phyloP scores from a whole-genome alignment of 1,284 basidiomycete species.

The Microbotryum silenes-acaulis region DNA sequence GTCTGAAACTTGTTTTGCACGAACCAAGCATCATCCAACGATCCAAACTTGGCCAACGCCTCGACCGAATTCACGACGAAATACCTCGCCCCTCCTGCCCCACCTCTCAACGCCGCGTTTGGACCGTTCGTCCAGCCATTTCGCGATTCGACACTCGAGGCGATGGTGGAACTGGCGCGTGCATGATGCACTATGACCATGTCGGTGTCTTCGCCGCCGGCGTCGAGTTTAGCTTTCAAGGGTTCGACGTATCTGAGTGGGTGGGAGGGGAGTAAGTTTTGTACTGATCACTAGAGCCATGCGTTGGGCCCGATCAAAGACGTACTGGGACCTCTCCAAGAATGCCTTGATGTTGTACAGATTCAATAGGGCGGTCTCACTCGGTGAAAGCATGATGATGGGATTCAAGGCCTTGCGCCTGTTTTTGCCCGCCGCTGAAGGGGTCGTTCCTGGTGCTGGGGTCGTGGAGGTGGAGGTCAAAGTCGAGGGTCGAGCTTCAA shows the following conservation, averaged over 20 bases:
- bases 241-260: neutral
- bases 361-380: conserved; percentile 86
- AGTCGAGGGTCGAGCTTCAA: neutral
- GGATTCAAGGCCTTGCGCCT: conserved; percentile 48
- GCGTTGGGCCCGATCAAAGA: too few species aligned
- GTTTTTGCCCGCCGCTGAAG: conserved; percentile 1
- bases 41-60: conserved; percentile 78
- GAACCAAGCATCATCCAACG: conserved; percentile 64
- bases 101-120: conserved; percentile 2
- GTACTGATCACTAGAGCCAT: neutral
- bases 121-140: conserved; percentile 5
- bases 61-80: conserved; percentile 89
- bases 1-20: neutral
- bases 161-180: conserved; percentile 2
- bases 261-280: conserved; percentile 14
- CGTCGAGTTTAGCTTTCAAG: neutral
- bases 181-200: conserved; percentile 64
- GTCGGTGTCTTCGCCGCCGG: conserved; percentile 43
- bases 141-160: conserved; percentile 1
- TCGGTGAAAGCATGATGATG: conserved; percentile 94
- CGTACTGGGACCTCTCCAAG: conserved; percentile 72
- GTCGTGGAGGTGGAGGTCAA: neutral
- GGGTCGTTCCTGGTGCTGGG: neutral
- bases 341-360: conserved; percentile 97
- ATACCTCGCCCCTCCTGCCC: conserved; percentile 36